Percentiles rank a stretch among this genome's conserved stretches.
Evolutionary conservation across 1,284 basidiomycete species (phyloP).

Genomic region (Leccinum glutinopallens): DNA sequence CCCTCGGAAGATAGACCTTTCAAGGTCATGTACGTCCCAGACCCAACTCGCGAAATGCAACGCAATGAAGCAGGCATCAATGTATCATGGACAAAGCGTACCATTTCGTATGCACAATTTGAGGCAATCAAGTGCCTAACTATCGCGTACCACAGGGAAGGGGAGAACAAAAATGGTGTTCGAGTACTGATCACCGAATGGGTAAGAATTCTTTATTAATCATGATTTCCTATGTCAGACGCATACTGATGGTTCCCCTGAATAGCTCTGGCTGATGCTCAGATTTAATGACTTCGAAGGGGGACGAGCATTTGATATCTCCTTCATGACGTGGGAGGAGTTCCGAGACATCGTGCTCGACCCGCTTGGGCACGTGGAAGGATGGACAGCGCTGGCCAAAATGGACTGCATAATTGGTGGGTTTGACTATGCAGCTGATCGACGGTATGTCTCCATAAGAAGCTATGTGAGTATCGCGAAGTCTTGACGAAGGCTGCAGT

Average conservation of each 20-base stretch:
- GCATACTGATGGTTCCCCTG: no score
- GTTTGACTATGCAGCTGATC: neutral
- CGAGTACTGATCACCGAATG: neutral
- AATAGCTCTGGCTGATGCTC: neutral
- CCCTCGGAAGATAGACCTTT: neutral
- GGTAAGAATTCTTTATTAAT: neutral
- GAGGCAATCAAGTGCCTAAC: neutral
- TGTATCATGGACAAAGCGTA: neutral
- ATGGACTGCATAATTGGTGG: slow-evolving; percentile 1
- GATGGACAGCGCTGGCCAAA: neutral
- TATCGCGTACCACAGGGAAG: neutral
- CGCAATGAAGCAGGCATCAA: neutral
- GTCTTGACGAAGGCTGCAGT: neutral
- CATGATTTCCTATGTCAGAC: no score
- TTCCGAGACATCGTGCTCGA: neutral
- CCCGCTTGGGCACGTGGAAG: neutral
- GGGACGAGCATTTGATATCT: neutral
- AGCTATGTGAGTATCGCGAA: neutral
- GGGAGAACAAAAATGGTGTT: neutral
- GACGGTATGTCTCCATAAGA: neutral
- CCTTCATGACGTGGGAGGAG: neutral
- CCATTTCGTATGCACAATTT: neutral
- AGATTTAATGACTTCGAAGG: neutral
- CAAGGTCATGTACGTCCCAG: neutral
- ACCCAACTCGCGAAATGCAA: neutral